Percentiles rank a stretch among this genome's conserved stretches.
phyloP scores from a whole-genome alignment of 2,329 filamentous ascomycete genomes.

The Plectosphaerella plurivora region DNA sequence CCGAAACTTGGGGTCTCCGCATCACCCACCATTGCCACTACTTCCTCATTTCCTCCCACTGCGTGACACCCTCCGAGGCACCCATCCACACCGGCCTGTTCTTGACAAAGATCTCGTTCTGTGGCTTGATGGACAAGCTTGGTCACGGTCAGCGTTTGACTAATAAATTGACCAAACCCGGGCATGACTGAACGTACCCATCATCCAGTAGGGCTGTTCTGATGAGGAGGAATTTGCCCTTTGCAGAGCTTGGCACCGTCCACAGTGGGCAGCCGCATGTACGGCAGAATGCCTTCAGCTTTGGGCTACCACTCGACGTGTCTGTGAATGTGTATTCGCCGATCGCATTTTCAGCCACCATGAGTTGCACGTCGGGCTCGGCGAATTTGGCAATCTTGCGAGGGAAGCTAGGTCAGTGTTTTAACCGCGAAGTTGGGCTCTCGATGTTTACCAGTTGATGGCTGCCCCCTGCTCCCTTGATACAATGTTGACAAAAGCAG shows the following conservation, averaged over 20 bases:
- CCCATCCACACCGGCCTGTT: slow-evolving; percentile 19
- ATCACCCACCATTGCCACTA: slow-evolving; percentile 4
- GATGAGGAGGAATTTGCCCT: slow-evolving; percentile 17
- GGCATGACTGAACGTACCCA: slow-evolving; percentile 15
- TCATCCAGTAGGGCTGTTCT: slow-evolving; percentile 15
- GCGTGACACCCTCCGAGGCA: slow-evolving; percentile 13
- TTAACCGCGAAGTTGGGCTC: fast-evolving
- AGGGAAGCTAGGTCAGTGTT: not conserved
- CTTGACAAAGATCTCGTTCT: slow-evolving; percentile 22
- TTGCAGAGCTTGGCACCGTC: slow-evolving; percentile 19
- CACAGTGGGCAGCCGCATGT: slow-evolving; percentile 20
- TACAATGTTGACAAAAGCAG: slow-evolving; percentile 14
- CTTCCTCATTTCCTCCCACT: slow-evolving; percentile 21
- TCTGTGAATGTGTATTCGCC: slow-evolving; percentile 12
- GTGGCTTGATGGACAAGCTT: slow-evolving; percentile 10
- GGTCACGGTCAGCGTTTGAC: slow-evolving; percentile 7
- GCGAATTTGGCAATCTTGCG: slow-evolving; percentile 22
- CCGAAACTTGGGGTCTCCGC: not conserved
- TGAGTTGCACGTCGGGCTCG: slow-evolving; percentile 9
- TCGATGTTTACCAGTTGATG: slow-evolving; percentile 8
- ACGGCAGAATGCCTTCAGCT: slow-evolving; percentile 20
- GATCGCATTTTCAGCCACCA: slow-evolving; percentile 1
- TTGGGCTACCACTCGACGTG: slow-evolving; percentile 17
- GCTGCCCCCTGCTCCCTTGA: slow-evolving; percentile 8
- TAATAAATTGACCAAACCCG: not conserved